phyloP scores from a whole-genome alignment of 495 filamentous ascomycete species.

The Hyaloscypha bicolor region DNA sequence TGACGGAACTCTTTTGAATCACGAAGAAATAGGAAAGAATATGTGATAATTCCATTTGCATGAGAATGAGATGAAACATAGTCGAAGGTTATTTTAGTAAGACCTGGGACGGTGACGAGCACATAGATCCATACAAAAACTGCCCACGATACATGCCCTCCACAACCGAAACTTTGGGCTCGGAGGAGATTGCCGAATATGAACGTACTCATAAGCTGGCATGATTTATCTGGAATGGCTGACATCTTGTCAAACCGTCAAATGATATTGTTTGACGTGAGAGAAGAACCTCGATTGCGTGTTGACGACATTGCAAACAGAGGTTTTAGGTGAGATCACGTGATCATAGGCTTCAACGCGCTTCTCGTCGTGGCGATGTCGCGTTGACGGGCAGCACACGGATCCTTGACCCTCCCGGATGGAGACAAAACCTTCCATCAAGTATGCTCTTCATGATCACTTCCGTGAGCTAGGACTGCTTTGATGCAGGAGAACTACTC shows the following conservation, averaged over 20 bases:
- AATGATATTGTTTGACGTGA: background rate
- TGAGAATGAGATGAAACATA: background rate
- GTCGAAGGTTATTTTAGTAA: background rate
- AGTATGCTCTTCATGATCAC: background rate
- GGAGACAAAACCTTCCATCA: background rate
- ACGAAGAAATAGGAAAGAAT: background rate
- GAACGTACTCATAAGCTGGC: background rate
- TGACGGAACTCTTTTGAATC: background rate
- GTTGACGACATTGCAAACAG: too few relatives aligned
- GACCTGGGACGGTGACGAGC: background rate
- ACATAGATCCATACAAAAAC: background rate
- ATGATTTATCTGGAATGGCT: background rate
- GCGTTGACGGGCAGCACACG: background rate
- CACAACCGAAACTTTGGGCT: background rate
- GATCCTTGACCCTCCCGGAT: background rate
- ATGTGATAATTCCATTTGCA: background rate
- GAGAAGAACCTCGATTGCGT: too few relatives aligned
- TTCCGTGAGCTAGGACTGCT: background rate
- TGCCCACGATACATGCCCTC: too few relatives aligned
- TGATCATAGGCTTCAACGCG: background rate
- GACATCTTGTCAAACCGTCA: background rate
- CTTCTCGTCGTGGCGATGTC: background rate
- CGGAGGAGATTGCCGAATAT: background rate
- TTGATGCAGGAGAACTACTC: background rate
- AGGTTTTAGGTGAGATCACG: background rate